A percentile compares a stretch with the other conserved stretches of the same genome.
These are phyloP conservation scores for Cyclostephanos invisitatus DNA, from an alignment of 108 stramenopile species.

Conservation along the genomic window DNA sequence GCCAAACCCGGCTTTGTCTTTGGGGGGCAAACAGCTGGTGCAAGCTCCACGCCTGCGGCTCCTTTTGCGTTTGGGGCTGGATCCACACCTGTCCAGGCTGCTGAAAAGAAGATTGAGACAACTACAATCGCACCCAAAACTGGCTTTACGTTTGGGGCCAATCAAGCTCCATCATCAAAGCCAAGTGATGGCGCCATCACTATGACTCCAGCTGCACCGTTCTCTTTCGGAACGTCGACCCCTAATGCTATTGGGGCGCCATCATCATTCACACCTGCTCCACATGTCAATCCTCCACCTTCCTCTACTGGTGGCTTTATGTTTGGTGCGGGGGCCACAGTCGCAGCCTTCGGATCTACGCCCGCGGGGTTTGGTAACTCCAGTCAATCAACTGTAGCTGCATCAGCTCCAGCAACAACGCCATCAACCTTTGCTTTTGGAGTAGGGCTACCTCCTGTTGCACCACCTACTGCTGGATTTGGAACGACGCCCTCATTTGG, in stretches of 20 bases:
- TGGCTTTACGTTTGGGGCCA: background rate
- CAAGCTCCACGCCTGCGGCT: conserved; percentile 8
- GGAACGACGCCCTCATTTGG: conserved; percentile 9
- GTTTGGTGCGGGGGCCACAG: conserved; percentile 7
- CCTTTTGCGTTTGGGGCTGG: background rate
- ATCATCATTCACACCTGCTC: conserved; percentile 1
- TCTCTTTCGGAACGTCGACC: conserved; percentile 23
- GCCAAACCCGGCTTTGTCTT: conserved; percentile 6
- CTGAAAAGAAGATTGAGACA: conserved; percentile 3
- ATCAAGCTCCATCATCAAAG: background rate
- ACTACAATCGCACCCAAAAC: background rate
- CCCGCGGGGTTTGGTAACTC: conserved; percentile 1
- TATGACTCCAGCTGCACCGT: conserved; percentile 9
- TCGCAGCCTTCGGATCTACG: conserved; percentile 9
- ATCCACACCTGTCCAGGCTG: conserved; percentile 3
- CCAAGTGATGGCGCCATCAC: conserved; percentile 12
- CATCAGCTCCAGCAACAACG: background rate
- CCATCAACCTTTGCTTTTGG: conserved; percentile 11
- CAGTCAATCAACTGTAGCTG: conserved; percentile 6
- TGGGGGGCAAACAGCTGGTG: background rate
- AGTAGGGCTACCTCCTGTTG: background rate
- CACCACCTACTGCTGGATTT: conserved; percentile 1
- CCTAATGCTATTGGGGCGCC: conserved; percentile 6
- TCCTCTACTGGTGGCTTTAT: background rate
- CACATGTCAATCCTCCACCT: background rate